Evolutionary conservation across 257 asterid genomes (phyloP).

Genomic region (Primulina huaijiensis): DNA sequence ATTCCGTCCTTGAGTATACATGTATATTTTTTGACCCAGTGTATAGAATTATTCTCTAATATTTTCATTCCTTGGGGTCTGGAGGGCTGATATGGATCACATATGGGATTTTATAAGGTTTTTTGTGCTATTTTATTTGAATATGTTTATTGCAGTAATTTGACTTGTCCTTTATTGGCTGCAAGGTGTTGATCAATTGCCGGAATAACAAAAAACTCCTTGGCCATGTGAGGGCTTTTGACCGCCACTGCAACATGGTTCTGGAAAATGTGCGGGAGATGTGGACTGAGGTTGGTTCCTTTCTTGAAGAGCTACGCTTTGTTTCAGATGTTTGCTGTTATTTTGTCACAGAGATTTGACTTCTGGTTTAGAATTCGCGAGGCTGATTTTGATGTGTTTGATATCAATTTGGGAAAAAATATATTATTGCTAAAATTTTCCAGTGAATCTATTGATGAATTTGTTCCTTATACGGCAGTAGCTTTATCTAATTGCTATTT

Average conservation of each 20-base stretch:
- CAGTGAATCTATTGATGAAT: background rate
- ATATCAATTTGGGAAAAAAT: background rate
- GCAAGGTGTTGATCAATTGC: constrained; percentile 79
- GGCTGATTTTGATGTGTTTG: background rate
- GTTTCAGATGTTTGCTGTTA: background rate
- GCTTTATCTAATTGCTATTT: constrained; percentile 7
- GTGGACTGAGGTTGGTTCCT: constrained; percentile 85
- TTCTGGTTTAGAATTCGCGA: constrained; percentile 1
- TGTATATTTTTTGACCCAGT: background rate
- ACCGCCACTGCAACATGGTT: constrained; percentile 93
- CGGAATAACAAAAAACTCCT: constrained; percentile 85
- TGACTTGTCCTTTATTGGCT: constrained; percentile 20
- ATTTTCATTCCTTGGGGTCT: background rate
- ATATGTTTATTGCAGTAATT: background rate
- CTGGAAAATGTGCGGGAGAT: constrained; percentile 84
- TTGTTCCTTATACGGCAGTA: background rate
- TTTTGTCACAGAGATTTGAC: background rate
- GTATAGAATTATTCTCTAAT: background rate
- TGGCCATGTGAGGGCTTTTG: constrained; percentile 87
- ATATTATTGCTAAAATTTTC: too few relatives aligned
- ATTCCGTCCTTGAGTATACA: background rate
- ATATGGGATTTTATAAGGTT: background rate
- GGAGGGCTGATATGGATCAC: background rate
- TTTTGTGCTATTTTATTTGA: background rate
- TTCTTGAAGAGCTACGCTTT: background rate